phyloP scores from a whole-genome alignment of 164 flowering plant species.

The Chimonanthus praecox region DNA sequence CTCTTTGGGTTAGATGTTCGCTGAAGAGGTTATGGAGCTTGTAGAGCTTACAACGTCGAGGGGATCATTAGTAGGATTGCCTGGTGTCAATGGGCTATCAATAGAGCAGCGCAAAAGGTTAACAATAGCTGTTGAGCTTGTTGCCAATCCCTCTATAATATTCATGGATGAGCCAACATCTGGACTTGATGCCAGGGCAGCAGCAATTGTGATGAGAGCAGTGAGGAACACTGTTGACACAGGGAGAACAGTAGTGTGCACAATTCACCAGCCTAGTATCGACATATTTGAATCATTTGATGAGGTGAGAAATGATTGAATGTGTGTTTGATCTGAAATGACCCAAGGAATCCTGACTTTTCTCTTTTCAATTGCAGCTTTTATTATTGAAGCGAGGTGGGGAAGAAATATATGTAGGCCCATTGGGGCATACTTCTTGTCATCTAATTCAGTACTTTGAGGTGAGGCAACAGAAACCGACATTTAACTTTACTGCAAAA shows the following conservation, averaged over 20 bases:
- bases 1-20: conserved; percentile 29
- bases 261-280: conserved; percentile 49
- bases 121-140: conserved; percentile 53
- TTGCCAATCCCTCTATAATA: conserved; percentile 45
- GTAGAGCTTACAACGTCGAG: conserved; percentile 34
- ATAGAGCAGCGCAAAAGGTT: conserved; percentile 49
- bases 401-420: conserved; percentile 38
- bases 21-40: conserved; percentile 48
- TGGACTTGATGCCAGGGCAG: conserved; percentile 55
- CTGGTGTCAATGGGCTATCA: conserved; percentile 43
- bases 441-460: conserved; percentile 38
- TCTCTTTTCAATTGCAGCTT: conserved; percentile 17
- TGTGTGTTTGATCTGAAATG: neutral
- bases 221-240: conserved; percentile 45
- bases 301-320: conserved; percentile 26
- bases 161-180: conserved; percentile 66
- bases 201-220: conserved; percentile 55
- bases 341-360: neutral
- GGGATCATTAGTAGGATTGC: conserved; percentile 38
- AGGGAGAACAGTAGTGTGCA: conserved; percentile 47
- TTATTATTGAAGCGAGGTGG: conserved; percentile 39
- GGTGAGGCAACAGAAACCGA: conserved; percentile 17
- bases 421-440: conserved; percentile 31
- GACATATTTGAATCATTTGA: conserved; percentile 53
- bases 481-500: neutral